Base-by-base conservation (phyloP, 306 rosid species). In the Cucurbita ficifolia region DNA sequence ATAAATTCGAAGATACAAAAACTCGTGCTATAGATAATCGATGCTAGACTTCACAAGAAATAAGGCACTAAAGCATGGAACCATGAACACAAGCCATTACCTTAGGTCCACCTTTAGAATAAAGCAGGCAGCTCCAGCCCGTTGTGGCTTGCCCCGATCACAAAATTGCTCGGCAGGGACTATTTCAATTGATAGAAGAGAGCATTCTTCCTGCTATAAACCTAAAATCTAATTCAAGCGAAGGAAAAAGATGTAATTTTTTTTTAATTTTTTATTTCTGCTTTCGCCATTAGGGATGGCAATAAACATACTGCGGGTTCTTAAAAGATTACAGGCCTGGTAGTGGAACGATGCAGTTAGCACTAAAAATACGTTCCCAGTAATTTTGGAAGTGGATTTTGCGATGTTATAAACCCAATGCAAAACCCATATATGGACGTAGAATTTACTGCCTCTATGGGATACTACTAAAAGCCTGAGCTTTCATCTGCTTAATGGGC, bases 321-420 rank as follows among this genome's bases (percentile, higher is more conserved):
- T 49, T 24, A 68, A 24, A 24, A 46, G 73, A 22, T 46, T 68
- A 68, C 73, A 68, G 38, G 53, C 11, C 38, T 11, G 38, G 53
- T 19, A 13, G 62, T 55, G 61, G 61, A 55, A 39, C 70, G 17
- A n/a, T 45, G 55, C 73, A 13, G 58, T 70, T 48, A 50, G 74
- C 17, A 35, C 59, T 70, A 70, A 70, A 70, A 50, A 50, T 70
- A 70, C 45, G 74, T 70, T 70, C 73, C 56, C 18, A 68, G 55
- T 68, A 68, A 68, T 18, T 68, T 68, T 13, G 73, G 57, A 69
- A 69, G 57, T 48, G 57, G 48, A 69, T 46, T 69, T 24, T 46
- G 57, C 42, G 57, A 24, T 45, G 73, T 69, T 14, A 69, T 68
- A 65, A 65, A 65, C 36, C 54, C 38, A 45, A 45, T 43, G 73